phyloP scores from a whole-genome alignment of 108 stramenopile species.

The Stephanodiscus minutulus region DNA sequence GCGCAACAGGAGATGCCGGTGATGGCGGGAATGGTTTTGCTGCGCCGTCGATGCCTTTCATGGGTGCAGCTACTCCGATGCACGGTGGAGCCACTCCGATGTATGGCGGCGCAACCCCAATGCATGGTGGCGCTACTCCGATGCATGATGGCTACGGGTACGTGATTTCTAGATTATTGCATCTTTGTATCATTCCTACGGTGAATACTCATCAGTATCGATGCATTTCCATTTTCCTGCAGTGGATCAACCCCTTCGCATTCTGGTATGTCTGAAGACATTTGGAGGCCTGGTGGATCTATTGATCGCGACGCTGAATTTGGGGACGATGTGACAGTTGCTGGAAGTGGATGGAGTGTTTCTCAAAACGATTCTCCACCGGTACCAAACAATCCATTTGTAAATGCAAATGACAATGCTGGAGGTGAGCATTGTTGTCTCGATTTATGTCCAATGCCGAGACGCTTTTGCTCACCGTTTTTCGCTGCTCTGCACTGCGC shows the following conservation, averaged over 20 bases:
- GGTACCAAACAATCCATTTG: slow-evolving; percentile 40
- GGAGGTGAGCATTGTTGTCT: slow-evolving; percentile 22
- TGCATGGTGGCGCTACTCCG: slow-evolving; percentile 90
- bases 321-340: slow-evolving; percentile 40
- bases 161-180: neutral
- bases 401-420: slow-evolving; percentile 24
- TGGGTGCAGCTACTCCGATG: slow-evolving; percentile 43
- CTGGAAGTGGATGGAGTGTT: slow-evolving; percentile 53
- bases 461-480: slow-evolving; percentile 8
- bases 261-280: slow-evolving; percentile 63
- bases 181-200: neutral
- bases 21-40: slow-evolving; percentile 29
- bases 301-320: slow-evolving; percentile 56
- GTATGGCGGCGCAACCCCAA: slow-evolving; percentile 82
- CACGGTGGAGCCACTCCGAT: slow-evolving; percentile 55
- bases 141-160: slow-evolving; percentile 68
- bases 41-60: slow-evolving; percentile 36
- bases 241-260: slow-evolving; percentile 52
- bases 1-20: slow-evolving; percentile 71
- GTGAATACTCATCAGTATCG: neutral
- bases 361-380: slow-evolving; percentile 46
- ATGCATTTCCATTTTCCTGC: neutral
- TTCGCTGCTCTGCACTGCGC: neutral
- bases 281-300: slow-evolving; percentile 87
- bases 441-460: neutral